Evolutionary conservation across 805 yeast genomes (phyloP).

Genomic region (Starmerella vitae): DNA sequence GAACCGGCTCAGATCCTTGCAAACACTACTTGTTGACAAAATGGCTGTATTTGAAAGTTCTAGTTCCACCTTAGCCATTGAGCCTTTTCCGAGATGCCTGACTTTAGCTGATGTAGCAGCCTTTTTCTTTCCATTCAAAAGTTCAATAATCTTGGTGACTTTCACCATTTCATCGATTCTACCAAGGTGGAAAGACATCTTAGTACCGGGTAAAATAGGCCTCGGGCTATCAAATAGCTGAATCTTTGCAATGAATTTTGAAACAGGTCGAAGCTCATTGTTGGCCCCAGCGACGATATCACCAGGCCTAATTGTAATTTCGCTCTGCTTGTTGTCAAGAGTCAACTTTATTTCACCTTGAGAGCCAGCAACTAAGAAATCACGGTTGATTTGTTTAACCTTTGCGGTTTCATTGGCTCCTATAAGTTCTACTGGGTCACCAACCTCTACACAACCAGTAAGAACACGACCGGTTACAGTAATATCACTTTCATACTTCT

Average conservation of each 20-base stretch:
- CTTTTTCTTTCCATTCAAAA: constrained; percentile 24
- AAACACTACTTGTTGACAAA: constrained; percentile 35
- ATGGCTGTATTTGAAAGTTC: constrained; percentile 41
- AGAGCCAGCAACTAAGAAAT: constrained; percentile 42
- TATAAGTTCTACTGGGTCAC: constrained; percentile 39
- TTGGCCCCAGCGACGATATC: constrained; percentile 48
- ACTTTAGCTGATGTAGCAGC: constrained; percentile 26
- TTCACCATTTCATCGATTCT: constrained; percentile 60
- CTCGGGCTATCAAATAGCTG: constrained; percentile 51
- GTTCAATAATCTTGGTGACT: constrained; percentile 35
- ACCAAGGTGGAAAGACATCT: constrained; percentile 64
- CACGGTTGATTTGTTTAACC: constrained; percentile 20
- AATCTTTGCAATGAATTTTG: constrained; percentile 42
- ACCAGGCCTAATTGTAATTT: constrained; percentile 43
- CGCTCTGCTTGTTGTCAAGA: constrained; percentile 17
- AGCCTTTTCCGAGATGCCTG: constrained; percentile 48
- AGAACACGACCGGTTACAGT: constrained; percentile 51
- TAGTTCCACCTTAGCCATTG: constrained; percentile 45
- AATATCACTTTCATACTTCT: constrained; percentile 37
- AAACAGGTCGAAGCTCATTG: constrained; percentile 35
- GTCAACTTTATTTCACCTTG: constrained; percentile 36
- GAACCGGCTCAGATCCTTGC: constrained; percentile 46
- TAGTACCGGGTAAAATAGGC: constrained; percentile 70
- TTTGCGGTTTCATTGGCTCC: constrained; percentile 23
- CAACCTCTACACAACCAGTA: constrained; percentile 56